Base-by-base conservation (phyloP, 768 basidiomycete species). In the Galerina marginata region DNA sequence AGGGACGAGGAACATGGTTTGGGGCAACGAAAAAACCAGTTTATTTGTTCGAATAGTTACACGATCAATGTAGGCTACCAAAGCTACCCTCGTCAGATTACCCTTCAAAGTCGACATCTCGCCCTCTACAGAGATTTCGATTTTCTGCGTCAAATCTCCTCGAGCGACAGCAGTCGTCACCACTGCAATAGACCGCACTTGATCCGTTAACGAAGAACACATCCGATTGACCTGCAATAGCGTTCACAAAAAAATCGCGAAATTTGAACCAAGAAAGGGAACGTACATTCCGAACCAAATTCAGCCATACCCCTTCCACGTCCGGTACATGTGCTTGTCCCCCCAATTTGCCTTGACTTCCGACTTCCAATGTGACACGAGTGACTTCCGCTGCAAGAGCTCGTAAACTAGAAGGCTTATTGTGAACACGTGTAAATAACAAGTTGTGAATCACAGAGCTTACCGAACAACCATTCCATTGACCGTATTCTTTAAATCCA, bases 101-200 rank as follows among this genome's bases (percentile, higher is more conserved):
- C 80, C 73, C 67, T 92, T 92, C 74, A 93, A 81, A 14, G 90
- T 90, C 14, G 83, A 83, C 88, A 96, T 96, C 69, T 96, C 95
- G 50, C 82, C 84, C 70, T 92, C 90, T 62, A 92, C 91, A 61
- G 90, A 87, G 62, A 98, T 95, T 67, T 93, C 91, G 69, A 98
- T 93, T 81, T 93, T 95, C 76, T 93, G 92, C 1, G 90, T 92
- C 79, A 95, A 79, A 71, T 98, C 94, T 37, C 95, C 95, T 45
- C 87, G 85, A 16, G 95, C 95, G 59, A 97, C 94, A 14, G 93
- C 92, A 4, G 91, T 94, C 2, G 93, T 95, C 54, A 95, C 92
- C 37, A 84, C 83, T 6, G 92, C 92, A 61, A 94, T 94, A 43
- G 88, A 89, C 54, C 91, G 89, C 52, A 93, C 91, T 83, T 85